Evolutionary conservation across 768 basidiomycete species (phyloP).

Genomic region (Lactifluus volemus): DNA sequence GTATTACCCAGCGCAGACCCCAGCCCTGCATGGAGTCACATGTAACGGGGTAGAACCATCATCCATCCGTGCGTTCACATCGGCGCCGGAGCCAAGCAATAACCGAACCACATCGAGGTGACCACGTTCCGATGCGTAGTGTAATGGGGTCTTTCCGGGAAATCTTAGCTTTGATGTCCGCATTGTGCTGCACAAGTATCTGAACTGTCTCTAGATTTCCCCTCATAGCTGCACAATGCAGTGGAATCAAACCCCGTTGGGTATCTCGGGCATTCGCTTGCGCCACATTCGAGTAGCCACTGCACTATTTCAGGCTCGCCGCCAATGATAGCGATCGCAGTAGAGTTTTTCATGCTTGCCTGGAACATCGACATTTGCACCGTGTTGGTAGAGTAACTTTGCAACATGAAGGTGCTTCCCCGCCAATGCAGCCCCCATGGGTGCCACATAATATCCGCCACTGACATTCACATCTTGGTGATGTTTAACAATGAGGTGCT

Average conservation of each 20-base stretch:
- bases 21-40: background rate
- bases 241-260: background rate
- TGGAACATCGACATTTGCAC: no score
- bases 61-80: background rate
- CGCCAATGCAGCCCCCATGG: no score
- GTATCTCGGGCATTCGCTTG: no score
- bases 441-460: no score
- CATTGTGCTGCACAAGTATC: background rate
- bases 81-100: background rate
- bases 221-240: background rate
- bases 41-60: background rate
- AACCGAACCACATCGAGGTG: background rate
- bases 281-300: background rate
- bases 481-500: no score
- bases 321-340: no score
- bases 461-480: no score
- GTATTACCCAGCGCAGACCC: no score
- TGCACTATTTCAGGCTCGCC: background rate
- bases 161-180: slow-evolving; percentile 20
- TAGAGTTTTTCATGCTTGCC: no score
- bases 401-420: no score
- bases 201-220: background rate
- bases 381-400: no score
- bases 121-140: background rate
- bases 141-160: background rate